Evolutionary conservation across 208 protist species (phyloP).

Genomic region (Leishmania lainsoni): DNA sequence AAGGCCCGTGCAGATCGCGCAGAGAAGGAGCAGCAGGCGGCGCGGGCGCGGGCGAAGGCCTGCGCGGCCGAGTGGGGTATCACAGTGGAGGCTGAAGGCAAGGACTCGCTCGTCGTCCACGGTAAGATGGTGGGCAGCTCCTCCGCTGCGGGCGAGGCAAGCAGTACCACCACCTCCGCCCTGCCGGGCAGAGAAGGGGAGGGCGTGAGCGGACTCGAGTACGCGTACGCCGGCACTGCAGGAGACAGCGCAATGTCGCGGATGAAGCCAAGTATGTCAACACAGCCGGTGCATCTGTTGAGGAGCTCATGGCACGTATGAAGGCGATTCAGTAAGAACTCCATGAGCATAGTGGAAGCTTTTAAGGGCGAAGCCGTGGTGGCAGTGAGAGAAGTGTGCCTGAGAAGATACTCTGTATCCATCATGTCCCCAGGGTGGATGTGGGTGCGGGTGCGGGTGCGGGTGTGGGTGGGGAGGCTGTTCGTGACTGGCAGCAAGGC

Average conservation of each 20-base stretch:
- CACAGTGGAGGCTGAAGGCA: slow-evolving; percentile 52
- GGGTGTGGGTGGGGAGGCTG: not conserved
- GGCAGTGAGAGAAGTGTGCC: not conserved
- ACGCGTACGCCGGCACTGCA: slow-evolving; percentile 33
- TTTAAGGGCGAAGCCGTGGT: not conserved
- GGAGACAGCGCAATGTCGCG: slow-evolving; percentile 3
- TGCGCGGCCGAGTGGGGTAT: slow-evolving; percentile 85
- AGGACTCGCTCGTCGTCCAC: slow-evolving; percentile 30
- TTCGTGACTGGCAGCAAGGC: not conserved
- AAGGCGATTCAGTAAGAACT: slow-evolving; percentile 41
- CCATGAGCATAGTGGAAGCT: not conserved
- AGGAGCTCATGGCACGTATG: slow-evolving; percentile 78
- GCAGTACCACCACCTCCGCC: not conserved
- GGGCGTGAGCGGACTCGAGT: slow-evolving; percentile 34
- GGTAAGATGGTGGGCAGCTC: not conserved
- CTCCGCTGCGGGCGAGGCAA: not conserved
- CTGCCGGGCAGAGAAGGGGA: not conserved
- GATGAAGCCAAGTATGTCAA: slow-evolving; percentile 20
- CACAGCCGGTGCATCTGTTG: slow-evolving; percentile 38
- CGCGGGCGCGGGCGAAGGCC: slow-evolving; percentile 47
- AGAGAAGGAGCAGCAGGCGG: slow-evolving; percentile 38
- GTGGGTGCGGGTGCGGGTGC: not conserved
- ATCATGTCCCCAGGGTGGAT: not conserved
- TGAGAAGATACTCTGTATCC: not conserved
- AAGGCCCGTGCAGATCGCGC: slow-evolving; percentile 48